Evolutionary conservation across 805 yeast species (phyloP), one percentile per base, ranked within the genome.

Genomic region (Cephaloascus fragrans): DNA sequence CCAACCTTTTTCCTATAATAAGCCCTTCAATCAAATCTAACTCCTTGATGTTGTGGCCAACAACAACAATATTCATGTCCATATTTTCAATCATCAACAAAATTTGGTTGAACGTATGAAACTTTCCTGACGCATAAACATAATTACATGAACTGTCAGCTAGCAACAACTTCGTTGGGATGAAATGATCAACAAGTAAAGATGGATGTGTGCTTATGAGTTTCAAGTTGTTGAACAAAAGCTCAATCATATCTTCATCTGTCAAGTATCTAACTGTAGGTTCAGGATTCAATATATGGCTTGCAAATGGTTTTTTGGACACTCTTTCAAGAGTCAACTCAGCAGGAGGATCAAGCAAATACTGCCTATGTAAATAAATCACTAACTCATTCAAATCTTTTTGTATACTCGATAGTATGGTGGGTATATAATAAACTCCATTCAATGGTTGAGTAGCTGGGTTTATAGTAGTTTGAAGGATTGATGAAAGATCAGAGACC

Each of bases 1-100:
- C 69, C 31, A 85, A 57, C 29, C 64, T 64, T 49, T 84, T 77
- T 2, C 96, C 96, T n/a, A 83, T 63, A 12, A 87, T 51, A 35
- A 82, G 66, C 0, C 89, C 83, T 55, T 88, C 97, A 4, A 88
- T 67, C 35, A 88, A 60, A 51, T 88, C 94, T 44, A 83, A 54
- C 50, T 83, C 93, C 50, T 81, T 79, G 18, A 80, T 68, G 48
- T 68, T 73, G 29, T 73, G 69, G 0, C 87, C 81, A 3, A 79
- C 71, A 9, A 83, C 64, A 4, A 68, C 52, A 3, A 71, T 47
- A 14, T 34, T 34, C 36, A 34, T 12, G 12, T 64, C 55, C 19
- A 48, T 53, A 2, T 47, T 43, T 17, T 39, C 36, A 39, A 66
- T 45, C 42, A 58, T 29, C 42, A 69, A 70, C 17, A 75, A 48